phyloP scores from a whole-genome alignment of 305 asterid species.

The Rubia tinctorum region DNA sequence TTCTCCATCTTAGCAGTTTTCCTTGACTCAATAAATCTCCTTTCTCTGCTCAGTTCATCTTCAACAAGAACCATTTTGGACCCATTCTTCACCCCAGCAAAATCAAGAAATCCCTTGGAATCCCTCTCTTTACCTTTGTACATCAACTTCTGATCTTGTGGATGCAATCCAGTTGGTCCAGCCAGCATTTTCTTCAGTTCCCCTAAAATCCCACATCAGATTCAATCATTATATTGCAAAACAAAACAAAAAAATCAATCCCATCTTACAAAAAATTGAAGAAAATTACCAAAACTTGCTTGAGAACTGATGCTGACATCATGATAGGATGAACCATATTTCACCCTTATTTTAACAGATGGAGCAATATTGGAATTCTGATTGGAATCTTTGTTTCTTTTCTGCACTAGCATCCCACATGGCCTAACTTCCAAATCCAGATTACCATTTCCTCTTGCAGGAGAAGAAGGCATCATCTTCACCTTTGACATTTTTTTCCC shows the following conservation, averaged over 20 bases:
- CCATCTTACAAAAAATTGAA: background rate
- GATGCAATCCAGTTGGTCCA: slow-evolving; percentile 54
- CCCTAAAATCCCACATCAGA: slow-evolving; percentile 36
- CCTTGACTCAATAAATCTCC: slow-evolving; percentile 36
- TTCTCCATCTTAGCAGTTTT: slow-evolving; percentile 51
- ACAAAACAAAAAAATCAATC: background rate
- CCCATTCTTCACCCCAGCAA: slow-evolving; percentile 63
- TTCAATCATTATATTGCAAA: slow-evolving; percentile 2
- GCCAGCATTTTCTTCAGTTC: slow-evolving; percentile 71
- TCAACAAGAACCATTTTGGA: slow-evolving; percentile 58
- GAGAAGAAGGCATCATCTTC: slow-evolving; percentile 50
- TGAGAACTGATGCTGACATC: slow-evolving; percentile 61
- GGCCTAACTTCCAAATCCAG: slow-evolving; percentile 74
- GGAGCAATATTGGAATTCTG: slow-evolving; percentile 38
- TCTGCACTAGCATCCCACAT: slow-evolving; percentile 89
- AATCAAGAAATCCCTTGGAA: slow-evolving; percentile 65
- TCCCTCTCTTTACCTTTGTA: slow-evolving; percentile 76
- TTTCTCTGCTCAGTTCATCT: slow-evolving; percentile 62
- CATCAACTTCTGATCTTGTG: slow-evolving; percentile 62
- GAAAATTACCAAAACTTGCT: slow-evolving; percentile 70
- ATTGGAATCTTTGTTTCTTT: slow-evolving; percentile 60
- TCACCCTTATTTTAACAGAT: slow-evolving; percentile 55
- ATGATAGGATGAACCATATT: slow-evolving; percentile 57
- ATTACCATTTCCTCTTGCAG: slow-evolving; percentile 31
- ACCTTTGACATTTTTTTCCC: slow-evolving; percentile 46